These are phyloP conservation scores for Pseudocercospora fijiensis DNA, from an alignment of 2,329 filamentous ascomycete species.

Conservation along the genomic window DNA sequence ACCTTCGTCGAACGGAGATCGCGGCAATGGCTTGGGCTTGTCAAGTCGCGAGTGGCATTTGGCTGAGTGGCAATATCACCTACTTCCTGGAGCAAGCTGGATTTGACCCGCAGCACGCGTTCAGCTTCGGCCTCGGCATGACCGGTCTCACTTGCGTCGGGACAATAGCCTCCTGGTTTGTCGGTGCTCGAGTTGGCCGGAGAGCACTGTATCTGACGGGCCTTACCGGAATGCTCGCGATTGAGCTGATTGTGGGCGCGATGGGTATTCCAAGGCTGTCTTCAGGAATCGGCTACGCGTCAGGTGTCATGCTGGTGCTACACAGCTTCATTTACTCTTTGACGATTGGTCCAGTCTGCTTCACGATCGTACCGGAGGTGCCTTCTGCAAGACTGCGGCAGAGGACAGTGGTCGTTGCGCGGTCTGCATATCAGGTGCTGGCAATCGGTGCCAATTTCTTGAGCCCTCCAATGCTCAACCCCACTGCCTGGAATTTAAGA, in stretches of 20 bases:
- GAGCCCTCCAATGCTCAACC: constrained; percentile 32
- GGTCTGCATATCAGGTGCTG: constrained; percentile 26
- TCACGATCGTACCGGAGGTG: constrained; percentile 33
- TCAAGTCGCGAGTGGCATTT: background rate
- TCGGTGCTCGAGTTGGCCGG: constrained; percentile 41
- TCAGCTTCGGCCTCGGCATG: constrained; percentile 39
- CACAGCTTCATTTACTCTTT: constrained; percentile 25
- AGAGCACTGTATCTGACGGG: constrained; percentile 41
- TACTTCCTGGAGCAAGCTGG: constrained; percentile 9
- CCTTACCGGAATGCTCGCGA: constrained; percentile 20
- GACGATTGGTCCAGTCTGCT: constrained; percentile 34
- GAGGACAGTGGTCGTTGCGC: constrained; percentile 33
- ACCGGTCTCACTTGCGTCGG: constrained; percentile 30
- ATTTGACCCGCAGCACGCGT: constrained; percentile 29
- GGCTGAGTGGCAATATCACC: background rate
- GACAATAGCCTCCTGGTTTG: constrained; percentile 33
- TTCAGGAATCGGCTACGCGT: constrained; percentile 23
- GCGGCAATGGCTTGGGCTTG: background rate
- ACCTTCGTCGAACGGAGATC: background rate
- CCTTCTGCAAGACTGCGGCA: constrained; percentile 31
- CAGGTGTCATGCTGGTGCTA: constrained; percentile 18
- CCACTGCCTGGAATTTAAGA: constrained; percentile 35
- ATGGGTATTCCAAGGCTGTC: constrained; percentile 1
- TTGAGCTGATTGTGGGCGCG: constrained; percentile 26
- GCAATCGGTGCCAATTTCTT: background rate